Evolutionary conservation across 164 flowering plant species (phyloP), one percentile per base, ranked within the genome.

Genomic region (Magnolia kwangsiensis): DNA sequence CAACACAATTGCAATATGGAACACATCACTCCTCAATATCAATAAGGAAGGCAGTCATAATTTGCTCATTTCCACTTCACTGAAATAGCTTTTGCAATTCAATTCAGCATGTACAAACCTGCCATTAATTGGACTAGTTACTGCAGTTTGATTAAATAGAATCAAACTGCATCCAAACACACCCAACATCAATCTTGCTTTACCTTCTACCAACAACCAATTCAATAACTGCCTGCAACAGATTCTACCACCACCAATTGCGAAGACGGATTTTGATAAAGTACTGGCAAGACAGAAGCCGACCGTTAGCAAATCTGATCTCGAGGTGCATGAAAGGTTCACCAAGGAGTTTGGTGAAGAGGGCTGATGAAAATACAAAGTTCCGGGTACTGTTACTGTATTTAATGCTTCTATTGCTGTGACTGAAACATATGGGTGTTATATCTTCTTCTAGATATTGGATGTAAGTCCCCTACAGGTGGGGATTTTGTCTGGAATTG

Each of bases 321-420:
- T 96, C 66, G 95, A 96, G 8, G 93, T 96, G 24, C 99, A 96
- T 50, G 97, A 96, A 81, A 91, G 95, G 83, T 96, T 94, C 83
- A 96, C 97, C 11, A 88, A 86, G 83, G 99, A 96, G 84, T 94
- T 96, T 80, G 97, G 99, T 18, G 99, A 94, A 85, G 99, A 96
- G 86, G 99, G 99, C 21, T 96, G 77, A 89, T 51, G 72, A 71
- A 64, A 10, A 27, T 24, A n/a, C 7, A 14, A 69, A 18, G 9
- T 51, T 72, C 21, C 7, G 24, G 50, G 24, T 11, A 49, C 58
- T 70, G 72, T 70, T 16, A 49, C 20, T 70, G 58, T 70, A 70
- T 70, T 70, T 70, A 55, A 55, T 55, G 61, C 23, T 49, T 21
- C 49, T 50, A 70, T 50, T 49, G 24, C 18, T n/a, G 51, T 70